phyloP scores from a whole-genome alignment of 169 alveolate species.

The Cryptosporidium ubiquitum region DNA sequence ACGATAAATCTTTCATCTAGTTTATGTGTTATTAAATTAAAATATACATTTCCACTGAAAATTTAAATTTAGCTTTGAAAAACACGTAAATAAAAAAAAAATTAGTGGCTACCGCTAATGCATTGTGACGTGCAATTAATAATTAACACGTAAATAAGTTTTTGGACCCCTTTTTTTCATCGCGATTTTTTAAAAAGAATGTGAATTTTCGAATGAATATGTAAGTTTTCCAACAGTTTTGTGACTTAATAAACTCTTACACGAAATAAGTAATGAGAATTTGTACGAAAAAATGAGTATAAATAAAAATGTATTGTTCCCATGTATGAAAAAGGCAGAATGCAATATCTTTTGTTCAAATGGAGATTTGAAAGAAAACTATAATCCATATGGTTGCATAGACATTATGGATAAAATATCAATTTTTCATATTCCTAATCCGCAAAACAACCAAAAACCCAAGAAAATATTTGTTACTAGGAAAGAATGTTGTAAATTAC shows the following conservation, averaged over 20 bases:
- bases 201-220: not conserved
- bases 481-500: slow-evolving; percentile 36
- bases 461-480: slow-evolving; percentile 25
- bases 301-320: slow-evolving; percentile 2
- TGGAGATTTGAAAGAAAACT: not conserved
- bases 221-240: not conserved
- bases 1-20: not conserved
- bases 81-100: slow-evolving; percentile 3
- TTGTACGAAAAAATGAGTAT: not conserved
- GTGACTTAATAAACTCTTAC: not conserved
- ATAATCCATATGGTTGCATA: not conserved
- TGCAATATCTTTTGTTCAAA: not conserved
- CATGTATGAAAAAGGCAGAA: slow-evolving; percentile 23
- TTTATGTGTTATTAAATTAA: too few species aligned
- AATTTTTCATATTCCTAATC: slow-evolving; percentile 46
- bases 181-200: not conserved
- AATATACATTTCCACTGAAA: not conserved
- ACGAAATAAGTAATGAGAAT: not conserved
- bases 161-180: not conserved
- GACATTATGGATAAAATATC: slow-evolving; percentile 25
- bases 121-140: slow-evolving; percentile 50
- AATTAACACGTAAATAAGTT: slow-evolving; percentile 22
- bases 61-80: not conserved
- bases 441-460: slow-evolving; percentile 41
- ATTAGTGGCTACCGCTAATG: slow-evolving; percentile 56